Percentiles rank a stretch among this genome's conserved stretches.
These are phyloP conservation scores for Aleurites moluccanus DNA, from an alignment of 441 rosid genomes.

Conservation along the genomic window DNA sequence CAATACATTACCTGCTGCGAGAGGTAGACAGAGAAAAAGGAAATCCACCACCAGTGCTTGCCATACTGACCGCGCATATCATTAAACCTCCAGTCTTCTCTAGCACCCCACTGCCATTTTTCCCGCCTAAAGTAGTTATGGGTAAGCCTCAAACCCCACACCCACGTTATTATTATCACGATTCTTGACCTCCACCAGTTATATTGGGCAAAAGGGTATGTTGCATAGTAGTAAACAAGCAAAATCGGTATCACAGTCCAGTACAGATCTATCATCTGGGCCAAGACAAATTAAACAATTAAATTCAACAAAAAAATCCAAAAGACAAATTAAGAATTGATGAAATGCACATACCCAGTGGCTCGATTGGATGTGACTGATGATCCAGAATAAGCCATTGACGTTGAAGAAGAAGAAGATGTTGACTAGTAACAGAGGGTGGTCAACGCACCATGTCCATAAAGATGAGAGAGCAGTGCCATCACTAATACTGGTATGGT, in stretches of 20 bases:
- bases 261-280: constrained; percentile 89
- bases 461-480: constrained; percentile 32
- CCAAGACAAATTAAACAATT: background rate
- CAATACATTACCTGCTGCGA: constrained; percentile 68
- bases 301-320: background rate
- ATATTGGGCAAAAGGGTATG: constrained; percentile 61
- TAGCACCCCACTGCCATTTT: constrained; percentile 94
- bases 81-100: constrained; percentile 91
- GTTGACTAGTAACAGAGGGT: constrained; percentile 77
- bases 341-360: constrained; percentile 62
- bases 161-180: constrained; percentile 61
- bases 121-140: constrained; percentile 93
- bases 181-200: constrained; percentile 64
- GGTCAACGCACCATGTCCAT: constrained; percentile 71
- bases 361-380: constrained; percentile 69
- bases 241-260: constrained; percentile 92
- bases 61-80: constrained; percentile 81
- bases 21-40: constrained; percentile 81
- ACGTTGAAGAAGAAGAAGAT: constrained; percentile 87
- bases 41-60: constrained; percentile 91
- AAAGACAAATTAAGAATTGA: background rate
- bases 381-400: constrained; percentile 86
- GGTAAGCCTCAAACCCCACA: constrained; percentile 80
- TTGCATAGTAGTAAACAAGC: constrained; percentile 72
- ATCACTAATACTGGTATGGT: constrained; percentile 7